A percentile compares a stretch with the other conserved stretches of the same genome.
Evolutionary conservation across 495 filamentous ascomycete genomes (phyloP).

Genomic region (Aspergillus saccharolyticus): DNA sequence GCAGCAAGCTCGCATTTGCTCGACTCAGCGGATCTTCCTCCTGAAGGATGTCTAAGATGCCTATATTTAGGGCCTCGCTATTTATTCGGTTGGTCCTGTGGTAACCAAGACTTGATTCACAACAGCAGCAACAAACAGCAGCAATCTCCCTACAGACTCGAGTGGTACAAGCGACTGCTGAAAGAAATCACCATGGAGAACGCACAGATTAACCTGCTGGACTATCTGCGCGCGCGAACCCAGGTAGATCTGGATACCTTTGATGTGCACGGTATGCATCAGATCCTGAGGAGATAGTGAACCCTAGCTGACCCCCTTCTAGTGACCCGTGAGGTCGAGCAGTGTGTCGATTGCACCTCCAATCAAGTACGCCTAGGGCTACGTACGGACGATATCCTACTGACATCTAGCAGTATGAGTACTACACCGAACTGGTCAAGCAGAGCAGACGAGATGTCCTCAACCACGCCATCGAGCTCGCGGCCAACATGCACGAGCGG

Average conservation of each 20-base stretch:
- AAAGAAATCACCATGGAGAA: background rate
- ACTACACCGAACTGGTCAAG: constrained; percentile 4
- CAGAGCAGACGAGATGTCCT: background rate
- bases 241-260: constrained; percentile 6
- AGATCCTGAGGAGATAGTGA: background rate
- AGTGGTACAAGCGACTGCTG: background rate
- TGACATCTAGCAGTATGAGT: background rate
- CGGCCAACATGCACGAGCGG: background rate
- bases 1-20: background rate
- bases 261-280: background rate
- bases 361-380: background rate
- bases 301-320: background rate
- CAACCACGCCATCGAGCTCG: background rate
- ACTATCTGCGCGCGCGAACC: constrained; percentile 1
- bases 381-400: background rate
- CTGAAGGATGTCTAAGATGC: too few species aligned
- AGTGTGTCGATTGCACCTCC: constrained; percentile 6
- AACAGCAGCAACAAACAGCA: too few species aligned
- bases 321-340: background rate
- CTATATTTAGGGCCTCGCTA: background rate
- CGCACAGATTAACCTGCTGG: background rate
- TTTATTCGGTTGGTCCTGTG: too few species aligned
- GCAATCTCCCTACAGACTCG: too few species aligned
- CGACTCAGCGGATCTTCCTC: too few species aligned
- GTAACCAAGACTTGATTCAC: too few species aligned